A percentile compares a stretch with the other conserved stretches of the same genome.
phyloP scores from a whole-genome alignment of 768 basidiomycete genomes.

The Hysterangium stoloniferum region DNA sequence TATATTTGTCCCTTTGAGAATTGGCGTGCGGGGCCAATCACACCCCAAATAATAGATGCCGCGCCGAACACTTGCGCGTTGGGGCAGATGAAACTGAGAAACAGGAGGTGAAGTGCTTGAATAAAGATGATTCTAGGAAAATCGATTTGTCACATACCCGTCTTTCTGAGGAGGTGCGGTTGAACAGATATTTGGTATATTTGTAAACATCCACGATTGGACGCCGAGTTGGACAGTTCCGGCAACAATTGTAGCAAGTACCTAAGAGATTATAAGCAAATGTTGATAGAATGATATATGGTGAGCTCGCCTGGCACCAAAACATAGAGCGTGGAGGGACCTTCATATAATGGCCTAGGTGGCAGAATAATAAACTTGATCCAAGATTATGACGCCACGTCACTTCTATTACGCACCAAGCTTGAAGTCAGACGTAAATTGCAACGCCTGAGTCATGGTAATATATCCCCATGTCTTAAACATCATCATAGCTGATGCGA shows the following conservation, averaged over 20 bases:
- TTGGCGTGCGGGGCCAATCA: slow-evolving; percentile 56
- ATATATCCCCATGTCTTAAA: slow-evolving; percentile 61
- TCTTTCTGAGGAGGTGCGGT: slow-evolving; percentile 17
- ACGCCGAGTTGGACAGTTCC: slow-evolving; percentile 31
- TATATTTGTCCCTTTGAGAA: slow-evolving; percentile 53
- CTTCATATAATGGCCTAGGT: slow-evolving; percentile 84
- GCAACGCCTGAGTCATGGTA: slow-evolving; percentile 52
- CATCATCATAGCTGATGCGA: slow-evolving; percentile 49
- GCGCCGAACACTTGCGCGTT: slow-evolving; percentile 32
- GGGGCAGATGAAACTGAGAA: slow-evolving; percentile 8
- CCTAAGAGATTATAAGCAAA: slow-evolving; percentile 14
- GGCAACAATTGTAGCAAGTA: slow-evolving; percentile 29
- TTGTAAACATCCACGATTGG: slow-evolving; percentile 42
- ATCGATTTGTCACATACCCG: slow-evolving; percentile 12
- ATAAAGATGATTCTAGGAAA: slow-evolving; percentile 1
- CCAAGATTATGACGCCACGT: too few relatives aligned
- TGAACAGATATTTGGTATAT: slow-evolving; percentile 33
- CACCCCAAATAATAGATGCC: slow-evolving; percentile 41
- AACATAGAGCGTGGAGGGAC: slow-evolving; percentile 81
- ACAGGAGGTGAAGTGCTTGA: slow-evolving; percentile 21
- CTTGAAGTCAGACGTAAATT: slow-evolving; percentile 71
- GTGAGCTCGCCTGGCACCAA: slow-evolving; percentile 41
- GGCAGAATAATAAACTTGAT: too few relatives aligned
- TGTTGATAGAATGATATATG: slow-evolving; percentile 2
- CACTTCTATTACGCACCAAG: too few relatives aligned